Evolutionary conservation across 2,329 filamentous ascomycete genomes (phyloP).

Genomic region (Thielaviopsis punctulata): DNA sequence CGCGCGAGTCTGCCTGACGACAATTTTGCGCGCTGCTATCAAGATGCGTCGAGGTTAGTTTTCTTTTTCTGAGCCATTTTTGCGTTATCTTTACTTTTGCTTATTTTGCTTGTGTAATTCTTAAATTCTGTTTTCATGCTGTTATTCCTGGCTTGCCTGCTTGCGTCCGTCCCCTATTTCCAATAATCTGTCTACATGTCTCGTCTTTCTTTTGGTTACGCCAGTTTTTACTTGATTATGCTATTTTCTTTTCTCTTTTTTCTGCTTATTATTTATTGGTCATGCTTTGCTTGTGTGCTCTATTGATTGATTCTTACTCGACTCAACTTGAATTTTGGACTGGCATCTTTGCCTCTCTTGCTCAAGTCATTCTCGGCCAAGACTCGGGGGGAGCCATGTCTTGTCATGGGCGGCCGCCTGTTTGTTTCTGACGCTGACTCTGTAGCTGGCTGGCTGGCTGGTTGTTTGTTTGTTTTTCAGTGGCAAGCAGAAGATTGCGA

Average conservation of each 20-base stretch:
- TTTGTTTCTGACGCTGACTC: neutral
- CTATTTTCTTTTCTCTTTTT: neutral
- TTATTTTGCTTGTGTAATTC: neutral
- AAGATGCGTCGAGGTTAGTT: slow-evolving; percentile 49
- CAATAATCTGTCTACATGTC: no score
- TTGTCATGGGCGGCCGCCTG: neutral
- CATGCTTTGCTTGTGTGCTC: no score
- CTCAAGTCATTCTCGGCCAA: no score
- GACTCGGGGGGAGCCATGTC: no score
- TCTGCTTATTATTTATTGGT: neutral
- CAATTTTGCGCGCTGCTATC: slow-evolving; percentile 57
- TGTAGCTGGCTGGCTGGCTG: no score
- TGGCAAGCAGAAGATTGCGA: no score
- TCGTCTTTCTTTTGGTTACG: neutral
- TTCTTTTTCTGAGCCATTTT: neutral
- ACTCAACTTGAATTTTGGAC: no score
- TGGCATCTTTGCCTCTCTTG: neutral
- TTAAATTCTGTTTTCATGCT: neutral
- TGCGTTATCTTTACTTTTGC: slow-evolving; percentile 9
- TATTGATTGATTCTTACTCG: neutral
- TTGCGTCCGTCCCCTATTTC: no score
- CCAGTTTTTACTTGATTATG: neutral
- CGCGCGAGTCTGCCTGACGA: slow-evolving; percentile 57
- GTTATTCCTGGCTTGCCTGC: neutral
- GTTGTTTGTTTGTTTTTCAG: no score